Evolutionary conservation across 106 monocot species (phyloP).

Genomic region (Amphibolis antarctica): DNA sequence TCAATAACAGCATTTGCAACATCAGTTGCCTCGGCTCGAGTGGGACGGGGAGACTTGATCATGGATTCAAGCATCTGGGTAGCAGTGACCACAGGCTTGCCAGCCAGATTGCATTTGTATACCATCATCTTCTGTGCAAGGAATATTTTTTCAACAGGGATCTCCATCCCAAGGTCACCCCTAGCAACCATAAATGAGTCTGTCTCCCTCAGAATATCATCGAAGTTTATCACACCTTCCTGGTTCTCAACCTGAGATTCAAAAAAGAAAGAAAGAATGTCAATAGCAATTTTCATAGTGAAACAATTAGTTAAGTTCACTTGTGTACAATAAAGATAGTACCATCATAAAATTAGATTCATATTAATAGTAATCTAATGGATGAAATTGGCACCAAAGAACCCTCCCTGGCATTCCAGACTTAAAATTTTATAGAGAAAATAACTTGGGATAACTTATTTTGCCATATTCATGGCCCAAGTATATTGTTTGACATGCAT

Average conservation of each 20-base stretch:
- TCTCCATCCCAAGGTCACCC: slow-evolving; percentile 33
- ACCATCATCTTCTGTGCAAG: slow-evolving; percentile 49
- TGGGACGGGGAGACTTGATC: slow-evolving; percentile 39
- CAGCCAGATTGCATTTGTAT: slow-evolving; percentile 36
- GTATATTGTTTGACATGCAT: too few relatives aligned
- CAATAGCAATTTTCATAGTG: not conserved
- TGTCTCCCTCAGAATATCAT: slow-evolving; percentile 27
- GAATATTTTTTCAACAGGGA: slow-evolving; percentile 32
- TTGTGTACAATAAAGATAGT: too few relatives aligned
- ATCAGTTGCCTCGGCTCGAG: slow-evolving; percentile 32
- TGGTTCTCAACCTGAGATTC: slow-evolving; percentile 29
- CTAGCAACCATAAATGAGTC: slow-evolving; percentile 36
- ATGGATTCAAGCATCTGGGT: slow-evolving; percentile 39
- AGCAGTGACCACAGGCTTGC: slow-evolving; percentile 33
- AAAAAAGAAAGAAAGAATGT: not conserved
- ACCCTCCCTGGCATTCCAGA: too few relatives aligned
- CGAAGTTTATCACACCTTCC: slow-evolving; percentile 33
- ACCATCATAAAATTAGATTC: too few relatives aligned
- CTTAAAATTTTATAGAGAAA: too few relatives aligned
- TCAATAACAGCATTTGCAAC: slow-evolving; percentile 36
- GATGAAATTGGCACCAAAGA: too few relatives aligned
- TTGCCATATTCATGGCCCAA: too few relatives aligned
- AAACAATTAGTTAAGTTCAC: not conserved
- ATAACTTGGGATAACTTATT: too few relatives aligned
- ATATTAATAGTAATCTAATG: too few relatives aligned